Evolutionary conservation across 345 rosid species (phyloP), one percentile per base, ranked within the genome.

Genomic region (Kernera saxatilis): DNA sequence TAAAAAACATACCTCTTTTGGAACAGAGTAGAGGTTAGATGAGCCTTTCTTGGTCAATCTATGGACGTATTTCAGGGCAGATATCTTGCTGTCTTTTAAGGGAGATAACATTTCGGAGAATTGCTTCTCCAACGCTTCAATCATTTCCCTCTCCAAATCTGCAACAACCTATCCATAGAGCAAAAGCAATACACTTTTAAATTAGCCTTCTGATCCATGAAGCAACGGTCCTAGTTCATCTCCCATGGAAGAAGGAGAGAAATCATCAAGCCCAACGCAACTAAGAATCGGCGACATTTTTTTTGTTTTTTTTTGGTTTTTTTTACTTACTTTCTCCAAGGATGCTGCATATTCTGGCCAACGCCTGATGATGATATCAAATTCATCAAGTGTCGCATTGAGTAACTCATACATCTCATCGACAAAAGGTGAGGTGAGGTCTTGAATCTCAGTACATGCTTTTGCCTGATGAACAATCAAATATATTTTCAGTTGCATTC

Each of bases 361-460:
- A 69, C 84, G 83, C 73, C 77, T 74, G 48, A 86, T 87, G 72
- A 92, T 88, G 73, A 87, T 77, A 73, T 86, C 90, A 75, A 85
- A 90, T 41, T 80, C 88, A 27, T 82, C 85, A 78, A 88, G 64
- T 68, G 85, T 84, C 69, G 69, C 84, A 64, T 82, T 81, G 62
- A 92, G 81, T 67, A 82, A 86, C 45, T 83, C 86, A 64, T 90
- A 87, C 87, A 92, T 85, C 15, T 88, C 91, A 70, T 92, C 90
- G 2, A 92, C 73, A 46, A 90, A 92, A 50, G 96, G 95, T 64
- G 96, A 84, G 5, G 93, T 88, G 13, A 90, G 78, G 73, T 83
- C 89, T 70, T 79, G 81, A 11, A 86, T 90, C 60, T 79, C 85
- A 67, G 83, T 88, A 41, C 87, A 79, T 86, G 88, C 82, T 76